Conservation (phyloP, 805 yeast species). For the Cyberlindnera sargentensis region DNA sequence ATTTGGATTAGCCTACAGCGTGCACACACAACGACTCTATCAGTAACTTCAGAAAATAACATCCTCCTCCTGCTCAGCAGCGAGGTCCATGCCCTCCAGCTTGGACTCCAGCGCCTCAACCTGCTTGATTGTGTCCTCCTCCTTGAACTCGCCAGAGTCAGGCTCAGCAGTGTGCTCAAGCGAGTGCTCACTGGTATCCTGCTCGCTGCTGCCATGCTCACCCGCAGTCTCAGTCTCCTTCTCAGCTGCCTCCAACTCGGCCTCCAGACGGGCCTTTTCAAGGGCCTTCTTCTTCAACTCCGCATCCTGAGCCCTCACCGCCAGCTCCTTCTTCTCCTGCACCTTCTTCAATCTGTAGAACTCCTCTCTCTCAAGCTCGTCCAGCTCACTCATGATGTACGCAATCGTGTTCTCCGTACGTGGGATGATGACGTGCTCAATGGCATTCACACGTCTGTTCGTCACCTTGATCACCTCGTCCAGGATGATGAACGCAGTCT, state of each 20-base stretch:
- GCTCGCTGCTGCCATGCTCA: neutral
- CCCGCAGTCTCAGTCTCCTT: slow-evolving; percentile 3
- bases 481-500: slow-evolving; percentile 91
- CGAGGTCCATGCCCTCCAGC: slow-evolving; percentile 21
- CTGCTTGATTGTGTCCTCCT: slow-evolving; percentile 16
- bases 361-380: slow-evolving; percentile 97
- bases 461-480: slow-evolving; percentile 98
- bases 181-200: too few species aligned
- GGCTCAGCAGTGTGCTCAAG: too few species aligned
- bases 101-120: slow-evolving; percentile 11
- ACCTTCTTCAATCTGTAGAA: slow-evolving; percentile 94
- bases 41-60: slow-evolving; percentile 31
- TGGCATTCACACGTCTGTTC: slow-evolving; percentile 96
- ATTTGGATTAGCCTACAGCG: too few species aligned
- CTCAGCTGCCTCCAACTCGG: slow-evolving; percentile 4
- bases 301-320: slow-evolving; percentile 24
- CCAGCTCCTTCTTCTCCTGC: slow-evolving; percentile 24
- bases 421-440: slow-evolving; percentile 96
- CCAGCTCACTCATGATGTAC: slow-evolving; percentile 91
- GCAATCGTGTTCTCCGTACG: slow-evolving; percentile 93
- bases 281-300: slow-evolving; percentile 24
- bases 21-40: too few species aligned
- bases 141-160: slow-evolving; percentile 3
- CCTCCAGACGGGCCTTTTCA: slow-evolving; percentile 14
- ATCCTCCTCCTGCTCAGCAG: slow-evolving; percentile 37